Evolutionary conservation across 192 early-diverging fungal species (phyloP).

Genomic region (Mortierella antarctica): DNA sequence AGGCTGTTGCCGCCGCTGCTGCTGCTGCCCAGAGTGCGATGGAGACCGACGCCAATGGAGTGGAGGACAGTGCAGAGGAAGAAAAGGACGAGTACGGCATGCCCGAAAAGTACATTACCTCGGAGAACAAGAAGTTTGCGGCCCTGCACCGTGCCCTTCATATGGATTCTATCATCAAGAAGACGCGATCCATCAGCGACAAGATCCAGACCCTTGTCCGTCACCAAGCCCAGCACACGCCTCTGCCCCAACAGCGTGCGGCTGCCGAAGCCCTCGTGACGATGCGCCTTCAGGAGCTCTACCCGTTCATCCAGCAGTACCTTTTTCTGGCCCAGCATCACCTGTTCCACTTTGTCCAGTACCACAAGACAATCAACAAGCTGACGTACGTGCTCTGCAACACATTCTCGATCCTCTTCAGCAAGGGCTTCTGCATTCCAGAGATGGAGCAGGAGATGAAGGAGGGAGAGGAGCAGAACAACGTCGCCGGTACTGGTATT

Average conservation of each 20-base stretch:
- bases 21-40: conserved; percentile 62
- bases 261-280: conserved; percentile 49
- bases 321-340: conserved; percentile 69
- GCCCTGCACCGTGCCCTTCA: conserved; percentile 39
- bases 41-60: conserved; percentile 52
- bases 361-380: conserved; percentile 80
- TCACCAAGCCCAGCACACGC: conserved; percentile 2
- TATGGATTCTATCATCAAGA: conserved; percentile 54
- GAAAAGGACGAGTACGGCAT: conserved; percentile 57
- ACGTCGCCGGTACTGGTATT: conserved; percentile 81
- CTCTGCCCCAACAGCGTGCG: conserved; percentile 7
- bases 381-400: conserved; percentile 77
- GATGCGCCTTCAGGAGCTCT: conserved; percentile 56
- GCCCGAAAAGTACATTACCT: conserved; percentile 58
- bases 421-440: conserved; percentile 91
- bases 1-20: conserved; percentile 18
- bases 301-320: conserved; percentile 73
- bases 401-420: conserved; percentile 76
- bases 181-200: conserved; percentile 39
- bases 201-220: conserved; percentile 30
- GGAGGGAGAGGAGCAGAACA: conserved; percentile 66
- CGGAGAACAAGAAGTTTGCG: conserved; percentile 52
- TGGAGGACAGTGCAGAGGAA: conserved; percentile 56
- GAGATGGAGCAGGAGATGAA: conserved; percentile 71
- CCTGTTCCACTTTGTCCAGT: conserved; percentile 61